A percentile compares a stretch with the other conserved stretches of the same genome.
These are phyloP conservation scores for Graphilbum ipis-grandicollis DNA, from an alignment of 2,329 filamentous ascomycete genomes.

Conservation along the genomic window DNA sequence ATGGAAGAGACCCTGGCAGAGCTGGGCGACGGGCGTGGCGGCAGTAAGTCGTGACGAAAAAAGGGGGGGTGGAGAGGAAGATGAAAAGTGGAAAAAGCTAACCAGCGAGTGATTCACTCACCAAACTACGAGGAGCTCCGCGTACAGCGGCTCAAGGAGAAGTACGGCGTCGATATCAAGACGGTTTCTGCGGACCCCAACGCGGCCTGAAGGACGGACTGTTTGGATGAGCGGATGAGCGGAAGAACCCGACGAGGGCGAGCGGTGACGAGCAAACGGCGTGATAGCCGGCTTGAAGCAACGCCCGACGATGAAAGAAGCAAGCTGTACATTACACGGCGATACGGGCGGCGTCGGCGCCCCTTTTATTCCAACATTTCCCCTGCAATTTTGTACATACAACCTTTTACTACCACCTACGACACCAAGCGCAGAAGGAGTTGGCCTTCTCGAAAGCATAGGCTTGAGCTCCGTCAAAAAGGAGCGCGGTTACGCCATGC, in stretches of 20 bases:
- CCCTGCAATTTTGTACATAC: conserved; percentile 3
- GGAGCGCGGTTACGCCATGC: conserved; percentile 1
- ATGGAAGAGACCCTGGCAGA: conserved; percentile 65
- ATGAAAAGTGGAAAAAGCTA: no score
- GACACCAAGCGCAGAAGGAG: not conserved
- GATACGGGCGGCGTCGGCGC: no score
- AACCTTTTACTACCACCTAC: not conserved
- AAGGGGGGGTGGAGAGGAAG: no score
- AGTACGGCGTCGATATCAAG: conserved; percentile 74
- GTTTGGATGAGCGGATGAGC: no score
- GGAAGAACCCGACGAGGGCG: no score
- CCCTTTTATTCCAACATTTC: no score
- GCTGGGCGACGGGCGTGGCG: conserved; percentile 76
- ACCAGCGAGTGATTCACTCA: conserved; percentile 50
- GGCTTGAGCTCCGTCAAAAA: not conserved
- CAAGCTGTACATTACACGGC: not conserved
- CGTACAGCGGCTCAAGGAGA: conserved; percentile 64
- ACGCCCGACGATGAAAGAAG: no score
- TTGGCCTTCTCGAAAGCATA: not conserved
- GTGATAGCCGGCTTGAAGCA: no score
- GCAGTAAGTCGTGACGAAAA: conserved; percentile 1
- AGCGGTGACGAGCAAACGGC: no score
- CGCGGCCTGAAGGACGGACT: conserved; percentile 1
- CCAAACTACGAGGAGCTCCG: conserved; percentile 76
- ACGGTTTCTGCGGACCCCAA: conserved; percentile 35